Conservation (phyloP, 164 flowering plant species). For the Santalum album region DNA sequence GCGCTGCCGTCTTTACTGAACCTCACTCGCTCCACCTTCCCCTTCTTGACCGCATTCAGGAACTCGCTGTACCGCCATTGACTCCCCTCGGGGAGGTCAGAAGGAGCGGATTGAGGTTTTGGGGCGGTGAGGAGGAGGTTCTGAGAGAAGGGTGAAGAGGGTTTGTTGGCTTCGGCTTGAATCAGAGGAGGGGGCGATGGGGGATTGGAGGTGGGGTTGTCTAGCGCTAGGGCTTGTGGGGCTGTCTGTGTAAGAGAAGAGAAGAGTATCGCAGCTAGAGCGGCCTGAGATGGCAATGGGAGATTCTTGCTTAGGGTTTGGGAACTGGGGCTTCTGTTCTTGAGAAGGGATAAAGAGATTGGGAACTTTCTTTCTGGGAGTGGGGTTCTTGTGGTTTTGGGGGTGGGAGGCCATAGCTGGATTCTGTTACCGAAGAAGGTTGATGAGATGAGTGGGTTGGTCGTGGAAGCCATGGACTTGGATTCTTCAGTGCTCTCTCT, state of each 20-base stretch:
- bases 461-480: constrained; percentile 9
- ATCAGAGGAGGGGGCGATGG: constrained; percentile 28
- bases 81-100: constrained; percentile 84
- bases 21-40: constrained; percentile 88
- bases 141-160: constrained; percentile 52
- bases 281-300: constrained; percentile 31
- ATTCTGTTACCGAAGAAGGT: constrained; percentile 38
- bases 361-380: constrained; percentile 16
- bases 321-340: constrained; percentile 14
- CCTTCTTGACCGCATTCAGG: constrained; percentile 86
- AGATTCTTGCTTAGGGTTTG: neutral
- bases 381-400: constrained; percentile 28
- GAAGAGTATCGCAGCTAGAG: constrained; percentile 61
- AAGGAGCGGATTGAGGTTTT: constrained; percentile 44
- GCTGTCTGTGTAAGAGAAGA: constrained; percentile 20
- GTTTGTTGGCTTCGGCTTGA: constrained; percentile 45
- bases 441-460: constrained; percentile 36
- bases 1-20: constrained; percentile 82
- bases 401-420: constrained; percentile 43
- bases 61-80: constrained; percentile 98
- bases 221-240: constrained; percentile 57
- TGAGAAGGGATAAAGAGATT: constrained; percentile 17
- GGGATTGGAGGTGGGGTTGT: constrained; percentile 18
- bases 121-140: constrained; percentile 59
- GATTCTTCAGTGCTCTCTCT: too few species aligned